Evolutionary conservation across 129 eudicot genomes (phyloP).

Genomic region (Lactuca saligna): DNA sequence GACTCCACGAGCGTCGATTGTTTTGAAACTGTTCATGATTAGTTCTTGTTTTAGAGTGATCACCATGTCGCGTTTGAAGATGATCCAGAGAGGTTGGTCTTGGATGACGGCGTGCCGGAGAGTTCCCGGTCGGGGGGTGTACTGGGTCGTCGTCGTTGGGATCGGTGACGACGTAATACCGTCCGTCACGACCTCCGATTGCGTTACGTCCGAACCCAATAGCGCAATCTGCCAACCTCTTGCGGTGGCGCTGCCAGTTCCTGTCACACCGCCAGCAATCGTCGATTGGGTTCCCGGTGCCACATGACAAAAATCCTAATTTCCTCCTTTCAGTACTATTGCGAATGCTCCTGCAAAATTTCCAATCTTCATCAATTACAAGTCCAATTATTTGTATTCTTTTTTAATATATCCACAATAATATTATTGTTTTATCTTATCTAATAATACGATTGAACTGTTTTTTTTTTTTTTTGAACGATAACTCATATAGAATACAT

Average conservation of each 20-base stretch:
- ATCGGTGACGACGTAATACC: slow-evolving; percentile 72
- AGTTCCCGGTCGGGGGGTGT: slow-evolving; percentile 85
- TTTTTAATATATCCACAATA: neutral
- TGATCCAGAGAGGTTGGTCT: slow-evolving; percentile 83
- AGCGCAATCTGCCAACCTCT: slow-evolving; percentile 76
- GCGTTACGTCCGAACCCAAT: slow-evolving; percentile 96
- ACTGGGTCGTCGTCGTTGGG: slow-evolving; percentile 72
- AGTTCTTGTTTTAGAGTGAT: slow-evolving; percentile 80
- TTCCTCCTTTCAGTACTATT: slow-evolving; percentile 79
- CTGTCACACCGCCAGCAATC: slow-evolving; percentile 91
- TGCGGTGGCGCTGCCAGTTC: slow-evolving; percentile 66
- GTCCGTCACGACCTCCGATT: slow-evolving; percentile 83
- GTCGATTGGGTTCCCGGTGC: slow-evolving; percentile 83
- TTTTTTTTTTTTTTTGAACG: no score
- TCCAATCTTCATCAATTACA: neutral
- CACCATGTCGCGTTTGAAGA: slow-evolving; percentile 81
- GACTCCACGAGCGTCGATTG: slow-evolving; percentile 82
- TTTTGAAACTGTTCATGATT: slow-evolving; percentile 90
- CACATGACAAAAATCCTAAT: slow-evolving; percentile 81
- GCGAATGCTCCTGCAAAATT: slow-evolving; percentile 54
- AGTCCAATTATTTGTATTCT: neutral
- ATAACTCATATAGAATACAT: no score
- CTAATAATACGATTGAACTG: no score
- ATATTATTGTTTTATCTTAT: neutral
- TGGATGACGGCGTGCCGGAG: slow-evolving; percentile 84